phyloP scores from a whole-genome alignment of 2,329 filamentous ascomycete species.

The Cytospora schulzeri region DNA sequence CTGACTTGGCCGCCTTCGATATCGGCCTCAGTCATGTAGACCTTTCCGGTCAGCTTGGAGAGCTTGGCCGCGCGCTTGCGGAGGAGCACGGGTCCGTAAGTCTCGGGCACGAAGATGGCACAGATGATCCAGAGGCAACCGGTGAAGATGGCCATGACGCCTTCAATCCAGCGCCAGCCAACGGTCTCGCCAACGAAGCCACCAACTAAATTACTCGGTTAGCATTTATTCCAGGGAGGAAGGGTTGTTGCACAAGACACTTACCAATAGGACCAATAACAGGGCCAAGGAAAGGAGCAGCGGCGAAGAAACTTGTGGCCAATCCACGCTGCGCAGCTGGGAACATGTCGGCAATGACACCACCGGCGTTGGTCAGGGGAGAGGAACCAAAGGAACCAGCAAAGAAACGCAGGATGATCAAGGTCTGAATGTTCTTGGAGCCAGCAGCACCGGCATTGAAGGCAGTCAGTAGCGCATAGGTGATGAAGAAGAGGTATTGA shows the following conservation, averaged over 20 bases:
- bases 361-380: slow-evolving; percentile 63
- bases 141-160: slow-evolving; percentile 63
- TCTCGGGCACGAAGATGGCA: slow-evolving; percentile 57
- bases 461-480: slow-evolving; percentile 58
- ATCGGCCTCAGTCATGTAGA: slow-evolving; percentile 55
- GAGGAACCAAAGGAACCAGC: slow-evolving; percentile 64
- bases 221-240: slow-evolving; percentile 40
- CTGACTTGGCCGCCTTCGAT: slow-evolving; percentile 45
- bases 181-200: slow-evolving; percentile 62
- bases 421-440: slow-evolving; percentile 56
- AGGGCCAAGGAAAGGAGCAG: slow-evolving; percentile 66
- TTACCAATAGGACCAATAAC: slow-evolving; percentile 44
- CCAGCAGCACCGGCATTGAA: slow-evolving; percentile 65
- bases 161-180: slow-evolving; percentile 68
- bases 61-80: slow-evolving; percentile 53
- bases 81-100: slow-evolving; percentile 61
- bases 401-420: slow-evolving; percentile 72
- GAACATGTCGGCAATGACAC: slow-evolving; percentile 67
- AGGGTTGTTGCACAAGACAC: not conserved
- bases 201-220: slow-evolving; percentile 40
- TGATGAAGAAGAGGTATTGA: slow-evolving; percentile 60
- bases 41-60: slow-evolving; percentile 54
- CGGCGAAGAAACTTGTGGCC: slow-evolving; percentile 61
- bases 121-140: slow-evolving; percentile 59
- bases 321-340: slow-evolving; percentile 54